phyloP scores from a whole-genome alignment of 2,329 filamentous ascomycete genomes.

The Myotisia sp. region DNA sequence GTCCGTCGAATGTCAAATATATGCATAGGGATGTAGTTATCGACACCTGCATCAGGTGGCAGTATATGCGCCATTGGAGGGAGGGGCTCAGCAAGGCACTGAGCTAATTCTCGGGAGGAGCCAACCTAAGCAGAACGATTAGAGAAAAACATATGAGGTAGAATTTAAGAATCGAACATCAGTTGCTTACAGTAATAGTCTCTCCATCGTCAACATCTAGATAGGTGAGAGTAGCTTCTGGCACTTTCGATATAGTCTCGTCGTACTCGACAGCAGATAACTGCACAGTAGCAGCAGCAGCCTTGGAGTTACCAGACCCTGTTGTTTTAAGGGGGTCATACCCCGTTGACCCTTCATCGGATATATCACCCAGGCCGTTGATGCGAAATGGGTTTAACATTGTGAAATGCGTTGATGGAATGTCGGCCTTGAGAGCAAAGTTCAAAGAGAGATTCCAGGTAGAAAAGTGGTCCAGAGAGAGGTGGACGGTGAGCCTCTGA shows the following conservation, averaged over 20 bases:
- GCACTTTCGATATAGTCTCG: slow-evolving; percentile 26
- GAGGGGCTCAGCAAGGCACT: slow-evolving; percentile 33
- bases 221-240: slow-evolving; percentile 31
- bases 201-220: slow-evolving; percentile 35
- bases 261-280: slow-evolving; percentile 32
- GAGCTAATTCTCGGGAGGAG: slow-evolving; percentile 33
- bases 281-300: slow-evolving; percentile 10
- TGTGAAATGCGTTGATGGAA: too few species aligned
- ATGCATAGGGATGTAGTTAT: slow-evolving; percentile 21
- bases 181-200: slow-evolving; percentile 28
- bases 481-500: too few species aligned
- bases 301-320: neutral
- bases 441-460: too few species aligned
- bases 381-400: slow-evolving; percentile 32
- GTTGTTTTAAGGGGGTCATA: neutral
- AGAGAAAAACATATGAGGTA: neutral
- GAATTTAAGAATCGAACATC: neutral
- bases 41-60: neutral
- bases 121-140: slow-evolving; percentile 25
- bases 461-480: too few species aligned
- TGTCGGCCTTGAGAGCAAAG: too few species aligned
- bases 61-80: slow-evolving; percentile 7
- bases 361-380: slow-evolving; percentile 19
- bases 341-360: neutral
- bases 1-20: slow-evolving; percentile 33